Conservation (phyloP, 768 basidiomycete genomes). For the Mycena capillaripes region DNA sequence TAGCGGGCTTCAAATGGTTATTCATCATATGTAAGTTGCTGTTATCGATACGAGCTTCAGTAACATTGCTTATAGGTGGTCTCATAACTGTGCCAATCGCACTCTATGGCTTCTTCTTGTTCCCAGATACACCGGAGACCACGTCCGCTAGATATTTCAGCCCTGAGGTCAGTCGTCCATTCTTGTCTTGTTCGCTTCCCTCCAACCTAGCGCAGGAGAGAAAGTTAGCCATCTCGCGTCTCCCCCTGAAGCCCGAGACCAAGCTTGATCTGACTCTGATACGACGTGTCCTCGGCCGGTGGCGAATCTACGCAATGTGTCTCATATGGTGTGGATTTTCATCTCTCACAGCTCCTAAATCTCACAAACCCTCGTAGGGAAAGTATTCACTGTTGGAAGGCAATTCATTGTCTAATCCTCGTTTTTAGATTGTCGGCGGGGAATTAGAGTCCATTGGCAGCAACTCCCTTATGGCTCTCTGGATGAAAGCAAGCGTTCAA, state of each 20-base stretch:
- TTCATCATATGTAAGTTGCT: slow-evolving; percentile 29
- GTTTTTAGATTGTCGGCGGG: slow-evolving; percentile 52
- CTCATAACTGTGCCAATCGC: slow-evolving; percentile 82
- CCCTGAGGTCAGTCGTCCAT: slow-evolving; percentile 57
- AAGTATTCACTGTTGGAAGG: slow-evolving; percentile 3
- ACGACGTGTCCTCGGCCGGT: slow-evolving; percentile 66
- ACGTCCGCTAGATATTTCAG: slow-evolving; percentile 76
- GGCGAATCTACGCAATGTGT: slow-evolving; percentile 81
- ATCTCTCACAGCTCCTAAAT: slow-evolving; percentile 1
- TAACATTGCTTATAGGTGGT: slow-evolving; percentile 61
- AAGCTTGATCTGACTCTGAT: slow-evolving; percentile 56
- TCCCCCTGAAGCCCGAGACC: slow-evolving; percentile 42
- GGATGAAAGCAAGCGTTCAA: slow-evolving; percentile 72
- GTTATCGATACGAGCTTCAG: no score
- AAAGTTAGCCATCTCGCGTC: slow-evolving; percentile 63
- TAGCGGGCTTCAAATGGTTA: slow-evolving; percentile 33
- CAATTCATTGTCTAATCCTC: slow-evolving; percentile 44
- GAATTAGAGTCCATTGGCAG: slow-evolving; percentile 79
- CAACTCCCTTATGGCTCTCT: slow-evolving; percentile 82
- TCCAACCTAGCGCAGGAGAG: slow-evolving; percentile 62
- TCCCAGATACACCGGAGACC: slow-evolving; percentile 78
- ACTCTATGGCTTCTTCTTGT: slow-evolving; percentile 77
- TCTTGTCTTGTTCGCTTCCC: background rate
- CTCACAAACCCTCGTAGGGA: slow-evolving; percentile 13
- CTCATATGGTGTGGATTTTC: slow-evolving; percentile 59